Base-by-base conservation (phyloP, 331 rosid genomes). In the Quercus lobata region DNA sequence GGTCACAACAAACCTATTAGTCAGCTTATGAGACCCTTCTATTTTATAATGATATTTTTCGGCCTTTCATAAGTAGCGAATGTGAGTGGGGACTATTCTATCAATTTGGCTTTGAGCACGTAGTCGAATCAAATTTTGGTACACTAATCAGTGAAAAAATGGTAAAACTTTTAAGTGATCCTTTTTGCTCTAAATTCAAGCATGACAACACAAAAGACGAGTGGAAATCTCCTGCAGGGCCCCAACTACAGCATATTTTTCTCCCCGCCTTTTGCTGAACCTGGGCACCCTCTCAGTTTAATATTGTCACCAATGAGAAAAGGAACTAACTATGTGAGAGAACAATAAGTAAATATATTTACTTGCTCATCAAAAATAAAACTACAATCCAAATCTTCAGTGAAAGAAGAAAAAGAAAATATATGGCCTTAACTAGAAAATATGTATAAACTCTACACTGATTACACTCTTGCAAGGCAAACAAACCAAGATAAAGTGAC, bases 371-470 rank as follows among this genome's bases (percentile, higher is more conserved):
- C 7, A 34, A 16, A 8, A 8, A 19, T 27, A 15, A 5, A 63
- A 63, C 41, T 49, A 49, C 22, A 29, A 34, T 29, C 27, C 68
- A 61, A 4, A 22, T 25, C 35, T 27, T 25, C 17, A 12, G n/a
- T 29, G 10, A 61, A 5, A 16, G 14, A 52, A 72, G 37, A 49
- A 66, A 66, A 27, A 49, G 34, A 79, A 44, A 66, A 76, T 19
- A 77, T 22, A n/a, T n/a, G n/a, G n/a, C n/a, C n/a, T n/a, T n/a
- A n/a, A n/a, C n/a, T n/a, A 49, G 34, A 79, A 44, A 66, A 76
- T 19, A 77, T 22, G 35, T 32, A n/a, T 19, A 27, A 86, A 77
- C 88, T 81, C 79, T 81, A 83, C 90, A 86, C 37, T 65, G 73
- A 68, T 65, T 22, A 5, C 7, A 5, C 7, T 21, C 24, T 34